Conservation (phyloP, 805 yeast genomes). For the Komagataella populi region DNA sequence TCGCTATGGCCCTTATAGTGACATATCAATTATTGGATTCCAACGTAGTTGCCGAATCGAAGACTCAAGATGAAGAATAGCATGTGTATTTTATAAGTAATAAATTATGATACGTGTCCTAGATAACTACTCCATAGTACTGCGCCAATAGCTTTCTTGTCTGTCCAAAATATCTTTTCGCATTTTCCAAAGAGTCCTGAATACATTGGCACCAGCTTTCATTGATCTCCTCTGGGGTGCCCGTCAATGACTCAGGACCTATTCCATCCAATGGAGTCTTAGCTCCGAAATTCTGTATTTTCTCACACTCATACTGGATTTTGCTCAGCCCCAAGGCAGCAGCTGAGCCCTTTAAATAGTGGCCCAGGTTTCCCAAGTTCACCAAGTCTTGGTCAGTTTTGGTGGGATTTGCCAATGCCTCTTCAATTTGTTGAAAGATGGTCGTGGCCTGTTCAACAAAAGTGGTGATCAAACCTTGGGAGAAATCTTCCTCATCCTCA, state of each 20-base stretch:
- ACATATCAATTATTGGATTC: conserved; percentile 39
- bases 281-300: conserved; percentile 83
- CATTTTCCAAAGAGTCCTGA: conserved; percentile 37
- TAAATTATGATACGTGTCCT: conserved; percentile 2
- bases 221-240: conserved; percentile 12
- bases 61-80: background rate
- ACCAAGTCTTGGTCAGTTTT: conserved; percentile 29
- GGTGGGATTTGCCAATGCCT: conserved; percentile 25
- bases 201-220: conserved; percentile 26
- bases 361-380: conserved; percentile 68
- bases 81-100: background rate
- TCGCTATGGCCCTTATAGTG: conserved; percentile 57
- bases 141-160: conserved; percentile 37
- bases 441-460: conserved; percentile 82
- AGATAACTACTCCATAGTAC: conserved; percentile 28
- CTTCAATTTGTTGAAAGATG: conserved; percentile 62
- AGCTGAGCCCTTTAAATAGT: conserved; percentile 89
- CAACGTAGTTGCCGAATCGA: conserved; percentile 6
- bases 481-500: conserved; percentile 90
- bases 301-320: conserved; percentile 80
- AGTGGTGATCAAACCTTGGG: conserved; percentile 61
- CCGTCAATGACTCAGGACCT: conserved; percentile 13
- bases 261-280: conserved; percentile 16
- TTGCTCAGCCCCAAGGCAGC: conserved; percentile 81
- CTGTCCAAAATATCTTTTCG: conserved; percentile 33